Conservation (phyloP, 1,284 basidiomycete genomes). For the Ceratobasidium sp. region DNA sequence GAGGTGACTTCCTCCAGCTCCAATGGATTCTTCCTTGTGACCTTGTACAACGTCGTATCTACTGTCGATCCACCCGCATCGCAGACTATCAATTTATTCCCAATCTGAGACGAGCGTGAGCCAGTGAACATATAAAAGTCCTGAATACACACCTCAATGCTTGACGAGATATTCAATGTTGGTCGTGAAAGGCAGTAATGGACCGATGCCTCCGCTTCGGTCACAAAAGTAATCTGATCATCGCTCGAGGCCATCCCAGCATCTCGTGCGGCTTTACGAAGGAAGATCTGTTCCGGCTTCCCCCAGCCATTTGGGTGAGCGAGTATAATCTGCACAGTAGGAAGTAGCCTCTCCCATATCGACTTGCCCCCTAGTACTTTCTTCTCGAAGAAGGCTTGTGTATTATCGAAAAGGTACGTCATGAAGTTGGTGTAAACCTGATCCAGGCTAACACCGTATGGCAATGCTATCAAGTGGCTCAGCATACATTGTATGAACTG, state of each 20-base stretch:
- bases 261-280: not conserved
- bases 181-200: conserved; percentile 11
- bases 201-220: conserved; percentile 30
- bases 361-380: not conserved
- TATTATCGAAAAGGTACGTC: conserved; percentile 11
- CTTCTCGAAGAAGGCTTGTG: conserved; percentile 13
- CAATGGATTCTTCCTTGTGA: not conserved
- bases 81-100: not conserved
- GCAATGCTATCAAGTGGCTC: not conserved
- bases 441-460: conserved; percentile 7
- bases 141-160: too few relatives aligned
- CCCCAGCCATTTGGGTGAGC: conserved; percentile 40
- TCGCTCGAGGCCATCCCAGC: not conserved
- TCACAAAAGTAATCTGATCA: conserved; percentile 11
- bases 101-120: not conserved
- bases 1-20: not conserved
- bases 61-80: conserved; percentile 6
- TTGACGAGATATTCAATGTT: too few relatives aligned
- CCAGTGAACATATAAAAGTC: not conserved
- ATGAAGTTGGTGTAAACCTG: conserved; percentile 29
- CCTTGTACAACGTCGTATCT: conserved; percentile 9
- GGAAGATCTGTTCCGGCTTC: not conserved
- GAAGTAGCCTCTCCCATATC: conserved; percentile 7
- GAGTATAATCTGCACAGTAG: conserved; percentile 1
- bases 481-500: not conserved